Base-by-base conservation (phyloP, 768 basidiomycete genomes). In the Rhodotorula babjevae region DNA sequence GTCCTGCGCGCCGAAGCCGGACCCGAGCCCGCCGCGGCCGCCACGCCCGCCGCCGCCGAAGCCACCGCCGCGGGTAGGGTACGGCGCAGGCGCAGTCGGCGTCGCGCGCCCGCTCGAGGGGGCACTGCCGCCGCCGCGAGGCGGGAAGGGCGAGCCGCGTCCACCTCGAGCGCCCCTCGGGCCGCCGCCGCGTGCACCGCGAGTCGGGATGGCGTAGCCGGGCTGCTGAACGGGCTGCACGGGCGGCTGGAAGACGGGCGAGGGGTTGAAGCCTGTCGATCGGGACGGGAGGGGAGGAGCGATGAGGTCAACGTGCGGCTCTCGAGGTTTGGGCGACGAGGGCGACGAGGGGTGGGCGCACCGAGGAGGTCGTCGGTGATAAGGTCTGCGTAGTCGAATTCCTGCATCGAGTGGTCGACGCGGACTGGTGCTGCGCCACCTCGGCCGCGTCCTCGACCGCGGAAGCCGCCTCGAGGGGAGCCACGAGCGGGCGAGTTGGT, bases 351-450 rank as follows among this genome's bases (percentile, higher is more conserved):
- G 33, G 19, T 3, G 29, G 29, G 50, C 71, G 58, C 50, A 72
- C 71, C 67, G 52, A 72, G 71, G 33, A 50, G 25, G 4, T 40
- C 63, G 29, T 60, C 58, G 15, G 55, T 50, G 21, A 67, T 55
- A 0, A 72, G n/a, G 53, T 72, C 71, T 14, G 62, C 63, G 40
- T 72, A 72, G 53, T 68, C 44, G 59, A 72, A 68, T 21, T 31
- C n/a, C 7, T 21, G 52, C 71, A 72, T 68, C 50, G 71, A 67
- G 58, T 64, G 46, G 15, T 68, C 67, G 3, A 16, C 3, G 18
- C 56, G 8, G 9, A 21, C 44, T 1, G 36, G 6, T 4, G 33
- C 62, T 15, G 44, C 66, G 15, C 71, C 53, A 4, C 66, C 67
- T 16, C 71, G 4, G 4, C 69, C 42, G 36, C 63, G 23, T 8